Base-by-base conservation (phyloP, 345 rosid genomes). In the Triadica sebifera region DNA sequence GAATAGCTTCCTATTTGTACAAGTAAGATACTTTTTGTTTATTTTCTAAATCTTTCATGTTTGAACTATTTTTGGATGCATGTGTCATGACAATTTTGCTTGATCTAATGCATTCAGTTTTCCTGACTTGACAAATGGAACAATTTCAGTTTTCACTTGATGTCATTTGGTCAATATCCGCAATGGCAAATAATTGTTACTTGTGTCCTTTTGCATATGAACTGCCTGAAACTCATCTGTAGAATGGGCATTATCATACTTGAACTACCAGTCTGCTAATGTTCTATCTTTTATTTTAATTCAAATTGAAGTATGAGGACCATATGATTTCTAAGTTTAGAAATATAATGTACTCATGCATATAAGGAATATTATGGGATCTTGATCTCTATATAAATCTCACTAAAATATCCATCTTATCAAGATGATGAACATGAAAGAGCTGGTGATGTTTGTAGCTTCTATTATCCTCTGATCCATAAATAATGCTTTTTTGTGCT, bases 1-100 rank as follows among this genome's bases (percentile, higher is more conserved):
- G 98, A 50, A 87, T 94, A 70, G 83, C 77, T 69, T 82, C 87
- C 64, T 89, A 92, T 83, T 67, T 94, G 73, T 90, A 94, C 81
- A 92, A 94, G 98, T 92, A 88, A 87, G 93, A 20, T 63, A 70
- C 65, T 65, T 19, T 29, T 29, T 29, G 5, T 45, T 29, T 24
- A 3, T 24, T 25, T 19, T 59, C 19, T 12, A 47, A 15, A 29
- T 45, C 24, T 41, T 11, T 20, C 69, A 41, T 67, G 46, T 22
- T 43, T 67, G 38, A 8, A 38, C 24, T n/a, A 25, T 49, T 15
- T 29, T 17, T 67, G 3, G 39, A 49, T 12, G 46, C 25, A 29
- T 34, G 8, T 50, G 16, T 67, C 41, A 8, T 49, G 13, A 11
- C 11, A 10, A 22, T 65, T 22, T 62, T 22, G 3, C 49, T 65